These are phyloP conservation scores for Pleurotus tuber-regium DNA, from an alignment of 768 basidiomycete species.

Conservation along the genomic window DNA sequence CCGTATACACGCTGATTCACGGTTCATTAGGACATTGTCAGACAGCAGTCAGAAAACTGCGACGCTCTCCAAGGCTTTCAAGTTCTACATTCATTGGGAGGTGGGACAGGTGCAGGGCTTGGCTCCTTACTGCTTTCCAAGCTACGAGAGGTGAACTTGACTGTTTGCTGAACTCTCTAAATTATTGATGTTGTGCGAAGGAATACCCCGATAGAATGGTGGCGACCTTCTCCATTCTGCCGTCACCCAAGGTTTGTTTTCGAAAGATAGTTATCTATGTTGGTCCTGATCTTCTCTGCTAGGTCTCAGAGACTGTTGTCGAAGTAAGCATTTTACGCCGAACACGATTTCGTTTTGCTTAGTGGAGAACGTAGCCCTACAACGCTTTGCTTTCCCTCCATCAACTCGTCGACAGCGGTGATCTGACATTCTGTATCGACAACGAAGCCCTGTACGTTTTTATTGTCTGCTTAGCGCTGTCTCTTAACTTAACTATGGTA, in stretches of 20 bases:
- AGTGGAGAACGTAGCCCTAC: constrained; percentile 85
- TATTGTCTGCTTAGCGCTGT: neutral
- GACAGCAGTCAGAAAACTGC: constrained; percentile 77
- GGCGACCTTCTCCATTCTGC: constrained; percentile 51
- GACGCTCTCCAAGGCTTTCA: constrained; percentile 93
- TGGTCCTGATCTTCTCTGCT: neutral
- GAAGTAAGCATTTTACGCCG: too few relatives aligned
- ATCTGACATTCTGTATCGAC: constrained; percentile 81
- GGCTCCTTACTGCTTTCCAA: constrained; percentile 81
- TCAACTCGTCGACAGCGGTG: constrained; percentile 87
- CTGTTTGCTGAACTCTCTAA: constrained; percentile 4
- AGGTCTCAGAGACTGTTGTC: constrained; percentile 55
- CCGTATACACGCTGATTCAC: too few relatives aligned
- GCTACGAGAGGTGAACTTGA: constrained; percentile 62
- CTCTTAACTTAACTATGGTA: neutral
- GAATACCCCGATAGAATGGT: constrained; percentile 58
- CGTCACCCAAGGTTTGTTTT: constrained; percentile 44
- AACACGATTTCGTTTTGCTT: too few relatives aligned
- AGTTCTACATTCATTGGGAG: constrained; percentile 85
- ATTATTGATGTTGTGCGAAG: constrained; percentile 22
- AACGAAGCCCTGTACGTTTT: constrained; percentile 76
- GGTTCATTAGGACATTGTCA: constrained; percentile 58
- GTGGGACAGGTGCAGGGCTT: constrained; percentile 86
- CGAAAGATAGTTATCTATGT: neutral
- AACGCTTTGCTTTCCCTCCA: constrained; percentile 83